phyloP scores from a whole-genome alignment of 805 yeast genomes.

The Sugiyamaella lignohabitans region DNA sequence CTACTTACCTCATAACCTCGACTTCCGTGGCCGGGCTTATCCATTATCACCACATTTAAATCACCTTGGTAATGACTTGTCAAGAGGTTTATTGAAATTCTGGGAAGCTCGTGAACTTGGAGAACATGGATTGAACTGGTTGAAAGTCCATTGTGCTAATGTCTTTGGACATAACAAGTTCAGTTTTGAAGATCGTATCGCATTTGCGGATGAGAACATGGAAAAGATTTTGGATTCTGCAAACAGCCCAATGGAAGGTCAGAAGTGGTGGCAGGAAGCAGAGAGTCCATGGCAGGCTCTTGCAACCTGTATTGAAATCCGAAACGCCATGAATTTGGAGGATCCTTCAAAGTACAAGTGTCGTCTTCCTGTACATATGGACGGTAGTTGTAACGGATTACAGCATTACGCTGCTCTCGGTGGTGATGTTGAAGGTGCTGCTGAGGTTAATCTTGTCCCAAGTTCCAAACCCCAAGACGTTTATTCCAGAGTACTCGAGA shows the following conservation, averaged over 20 bases:
- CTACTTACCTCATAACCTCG: slow-evolving; percentile 58
- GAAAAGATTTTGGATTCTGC: slow-evolving; percentile 42
- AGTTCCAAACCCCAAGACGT: slow-evolving; percentile 57
- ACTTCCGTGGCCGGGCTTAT: slow-evolving; percentile 60
- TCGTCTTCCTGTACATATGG: slow-evolving; percentile 55
- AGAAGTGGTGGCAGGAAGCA: slow-evolving; percentile 51
- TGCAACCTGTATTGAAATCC: slow-evolving; percentile 49
- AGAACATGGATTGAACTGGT: slow-evolving; percentile 48
- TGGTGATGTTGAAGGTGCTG: slow-evolving; percentile 60
- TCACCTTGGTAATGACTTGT: slow-evolving; percentile 55
- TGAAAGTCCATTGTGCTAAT: slow-evolving; percentile 57
- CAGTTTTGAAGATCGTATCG: slow-evolving; percentile 45
- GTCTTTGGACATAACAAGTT: slow-evolving; percentile 52
- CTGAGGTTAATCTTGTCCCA: slow-evolving; percentile 52
- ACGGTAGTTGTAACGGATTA: slow-evolving; percentile 62
- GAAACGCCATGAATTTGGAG: slow-evolving; percentile 41
- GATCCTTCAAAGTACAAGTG: slow-evolving; percentile 47
- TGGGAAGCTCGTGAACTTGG: slow-evolving; percentile 57
- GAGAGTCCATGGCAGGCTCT: slow-evolving; percentile 61
- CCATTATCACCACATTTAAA: slow-evolving; percentile 59
- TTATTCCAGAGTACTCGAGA: slow-evolving; percentile 47
- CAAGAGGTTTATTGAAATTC: slow-evolving; percentile 50
- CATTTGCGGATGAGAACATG: slow-evolving; percentile 44
- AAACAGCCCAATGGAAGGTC: slow-evolving; percentile 40
- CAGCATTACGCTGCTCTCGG: slow-evolving; percentile 71